phyloP scores from a whole-genome alignment of 345 rosid species.

The Arabis hirsuta region DNA sequence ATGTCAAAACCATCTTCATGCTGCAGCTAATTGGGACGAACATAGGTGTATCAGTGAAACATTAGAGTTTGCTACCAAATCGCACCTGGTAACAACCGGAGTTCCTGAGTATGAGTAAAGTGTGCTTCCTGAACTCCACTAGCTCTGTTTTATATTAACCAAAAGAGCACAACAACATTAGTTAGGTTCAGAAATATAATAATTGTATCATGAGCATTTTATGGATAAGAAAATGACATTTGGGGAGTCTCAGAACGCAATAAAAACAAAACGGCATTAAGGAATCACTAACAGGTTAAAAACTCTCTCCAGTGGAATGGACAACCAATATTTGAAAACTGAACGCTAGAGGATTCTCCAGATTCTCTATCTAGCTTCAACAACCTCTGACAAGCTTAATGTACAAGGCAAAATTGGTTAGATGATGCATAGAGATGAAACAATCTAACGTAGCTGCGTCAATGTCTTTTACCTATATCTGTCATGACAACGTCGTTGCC shows the following conservation, averaged over 20 bases:
- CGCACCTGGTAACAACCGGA: constrained; percentile 80
- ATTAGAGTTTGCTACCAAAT: neutral
- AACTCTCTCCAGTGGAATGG: constrained; percentile 68
- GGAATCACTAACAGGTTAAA: constrained; percentile 64
- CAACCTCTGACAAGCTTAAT: constrained; percentile 75
- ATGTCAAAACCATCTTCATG: constrained; percentile 12
- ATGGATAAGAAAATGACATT: no score
- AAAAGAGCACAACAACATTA: constrained; percentile 17
- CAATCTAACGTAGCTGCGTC: constrained; percentile 11
- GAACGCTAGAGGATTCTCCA: constrained; percentile 61
- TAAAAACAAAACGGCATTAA: no score
- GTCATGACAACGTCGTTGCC: constrained; percentile 58
- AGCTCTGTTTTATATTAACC: constrained; percentile 54
- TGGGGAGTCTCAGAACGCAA: no score
- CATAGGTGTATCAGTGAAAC: neutral
- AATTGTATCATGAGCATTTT: no score
- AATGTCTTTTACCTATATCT: constrained; percentile 61
- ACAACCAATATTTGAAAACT: constrained; percentile 79
- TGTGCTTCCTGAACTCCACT: constrained; percentile 49
- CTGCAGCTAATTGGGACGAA: constrained; percentile 23
- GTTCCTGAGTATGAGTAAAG: constrained; percentile 56
- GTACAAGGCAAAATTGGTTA: neutral
- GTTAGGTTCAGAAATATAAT: constrained; percentile 4
- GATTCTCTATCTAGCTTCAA: constrained; percentile 64
- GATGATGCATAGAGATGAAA: constrained; percentile 24